Evolutionary conservation across 2,329 filamentous ascomycete species (phyloP), one percentile per base, ranked within the genome.

Genomic region (Pseudogymnoascus sp.): DNA sequence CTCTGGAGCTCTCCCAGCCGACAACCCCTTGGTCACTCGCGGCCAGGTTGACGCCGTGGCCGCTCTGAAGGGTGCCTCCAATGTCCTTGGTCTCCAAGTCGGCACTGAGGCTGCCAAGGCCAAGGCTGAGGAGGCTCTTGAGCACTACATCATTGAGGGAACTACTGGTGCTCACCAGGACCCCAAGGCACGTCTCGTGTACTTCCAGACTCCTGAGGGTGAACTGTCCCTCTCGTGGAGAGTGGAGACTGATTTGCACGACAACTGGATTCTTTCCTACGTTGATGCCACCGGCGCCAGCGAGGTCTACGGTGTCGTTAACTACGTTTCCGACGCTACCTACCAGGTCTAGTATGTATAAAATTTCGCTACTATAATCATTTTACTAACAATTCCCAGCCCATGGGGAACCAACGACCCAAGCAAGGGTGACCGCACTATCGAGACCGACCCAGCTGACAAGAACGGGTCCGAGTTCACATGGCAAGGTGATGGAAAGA

Each of bases 241-340:
- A 67, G 74, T 85, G 9, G 82, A 85, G 75, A 85, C 82, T 2
- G 81, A 85, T 62, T 71, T 83, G 40, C 63, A 75, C 7, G 76
- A 79, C 63, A 81, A 84, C 72, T 85, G 81, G 81, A 76, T 85
- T n/a, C 70, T 83, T 41, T 79, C 80, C 1, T 85, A 85, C 66
- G 77, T 84, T 33, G 79, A 84, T 61, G 66, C 66, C 4, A 69
- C 71, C 4, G 74, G 74, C 59, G 77, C 76, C 33, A 74, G 76
- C 17, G 70, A 79, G 54, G 67, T 85, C 7, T 74, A 81, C 58
- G 81, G 78, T 59, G 81, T 84, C 17, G 77, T 83, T 24, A 80
- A 85, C 71, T 85, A 83, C 63, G 79, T 82, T 50, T 74, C 79
- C 5, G 80, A 84, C 31, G 81, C 80, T 1, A 78, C 76, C 7